Conservation (phyloP, 2,329 filamentous ascomycete genomes). For the Fusarium xyrophilum region DNA sequence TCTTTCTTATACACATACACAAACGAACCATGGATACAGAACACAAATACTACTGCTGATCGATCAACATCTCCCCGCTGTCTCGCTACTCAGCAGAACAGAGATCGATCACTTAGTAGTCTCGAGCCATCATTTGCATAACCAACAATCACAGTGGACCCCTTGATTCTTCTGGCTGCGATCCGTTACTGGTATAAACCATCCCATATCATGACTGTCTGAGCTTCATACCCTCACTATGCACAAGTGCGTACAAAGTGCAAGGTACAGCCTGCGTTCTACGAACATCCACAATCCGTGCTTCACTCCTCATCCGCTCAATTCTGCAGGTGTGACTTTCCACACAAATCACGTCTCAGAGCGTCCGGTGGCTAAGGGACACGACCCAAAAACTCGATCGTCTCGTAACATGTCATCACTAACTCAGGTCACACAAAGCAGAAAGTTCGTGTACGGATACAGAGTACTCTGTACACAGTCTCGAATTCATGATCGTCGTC, state of each 20-base stretch:
- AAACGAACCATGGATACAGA: not conserved
- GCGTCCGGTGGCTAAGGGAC: slow-evolving; percentile 9
- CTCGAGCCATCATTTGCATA: slow-evolving; percentile 4
- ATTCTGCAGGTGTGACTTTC: slow-evolving; percentile 20
- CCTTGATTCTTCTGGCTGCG: not conserved
- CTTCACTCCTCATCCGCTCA: slow-evolving; percentile 9
- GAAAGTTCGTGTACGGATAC: not conserved
- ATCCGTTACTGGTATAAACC: not conserved
- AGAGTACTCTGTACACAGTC: no score
- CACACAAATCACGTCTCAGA: slow-evolving; percentile 36
- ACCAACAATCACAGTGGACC: not conserved
- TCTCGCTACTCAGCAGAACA: not conserved
- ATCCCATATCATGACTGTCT: slow-evolving; percentile 3
- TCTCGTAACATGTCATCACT: slow-evolving; percentile 17
- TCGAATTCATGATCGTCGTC: not conserved
- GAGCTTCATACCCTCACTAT: slow-evolving; percentile 8
- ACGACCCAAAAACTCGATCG: slow-evolving; percentile 13
- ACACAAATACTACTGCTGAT: slow-evolving; percentile 13
- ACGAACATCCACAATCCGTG: not conserved
- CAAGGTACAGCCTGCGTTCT: not conserved
- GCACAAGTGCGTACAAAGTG: not conserved
- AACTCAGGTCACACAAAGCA: not conserved
- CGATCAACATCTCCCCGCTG: not conserved
- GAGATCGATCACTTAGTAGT: slow-evolving; percentile 8
- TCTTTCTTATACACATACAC: not conserved